Conservation (phyloP, 2,329 filamentous ascomycete genomes). For the Alternaria brassicae region DNA sequence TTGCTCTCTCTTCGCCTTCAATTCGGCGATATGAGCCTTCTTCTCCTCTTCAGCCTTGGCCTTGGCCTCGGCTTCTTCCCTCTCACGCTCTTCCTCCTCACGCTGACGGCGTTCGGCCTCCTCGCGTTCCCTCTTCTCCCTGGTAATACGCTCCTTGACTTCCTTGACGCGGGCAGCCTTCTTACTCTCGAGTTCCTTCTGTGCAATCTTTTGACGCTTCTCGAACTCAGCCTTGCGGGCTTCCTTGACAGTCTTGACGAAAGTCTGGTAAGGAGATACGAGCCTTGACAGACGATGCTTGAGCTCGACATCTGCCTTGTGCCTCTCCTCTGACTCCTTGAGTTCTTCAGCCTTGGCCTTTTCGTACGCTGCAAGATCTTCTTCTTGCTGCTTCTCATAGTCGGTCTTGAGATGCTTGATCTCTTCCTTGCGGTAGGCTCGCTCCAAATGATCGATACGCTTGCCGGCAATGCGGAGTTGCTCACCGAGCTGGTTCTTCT, state of each 20-base stretch:
- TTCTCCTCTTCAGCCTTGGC: conserved; percentile 80
- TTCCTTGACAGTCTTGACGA: conserved; percentile 82
- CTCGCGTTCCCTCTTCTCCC: conserved; percentile 84
- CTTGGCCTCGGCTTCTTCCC: conserved; percentile 85
- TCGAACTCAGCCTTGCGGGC: conserved; percentile 95
- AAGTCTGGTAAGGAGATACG: conserved; percentile 82
- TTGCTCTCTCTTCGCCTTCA: conserved; percentile 67
- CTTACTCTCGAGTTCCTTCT: conserved; percentile 91
- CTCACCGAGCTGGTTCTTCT: conserved; percentile 96
- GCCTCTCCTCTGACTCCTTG: conserved; percentile 81
- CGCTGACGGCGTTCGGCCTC: conserved; percentile 78
- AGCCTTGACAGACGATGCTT: conserved; percentile 91
- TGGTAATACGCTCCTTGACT: conserved; percentile 79
- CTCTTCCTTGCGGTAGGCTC: conserved; percentile 95
- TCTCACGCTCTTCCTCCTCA: conserved; percentile 85
- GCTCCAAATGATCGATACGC: conserved; percentile 95
- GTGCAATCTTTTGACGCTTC: conserved; percentile 87
- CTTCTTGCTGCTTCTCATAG: conserved; percentile 81
- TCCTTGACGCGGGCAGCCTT: conserved; percentile 89
- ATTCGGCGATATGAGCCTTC: conserved; percentile 74
- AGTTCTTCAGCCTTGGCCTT: conserved; percentile 78
- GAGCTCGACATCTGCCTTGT: conserved; percentile 88
- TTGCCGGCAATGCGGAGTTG: conserved; percentile 91
- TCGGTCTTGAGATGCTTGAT: conserved; percentile 87
- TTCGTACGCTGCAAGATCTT: conserved; percentile 82